Base-by-base conservation (phyloP, 2,329 filamentous ascomycete genomes). In the Alternaria rosae region DNA sequence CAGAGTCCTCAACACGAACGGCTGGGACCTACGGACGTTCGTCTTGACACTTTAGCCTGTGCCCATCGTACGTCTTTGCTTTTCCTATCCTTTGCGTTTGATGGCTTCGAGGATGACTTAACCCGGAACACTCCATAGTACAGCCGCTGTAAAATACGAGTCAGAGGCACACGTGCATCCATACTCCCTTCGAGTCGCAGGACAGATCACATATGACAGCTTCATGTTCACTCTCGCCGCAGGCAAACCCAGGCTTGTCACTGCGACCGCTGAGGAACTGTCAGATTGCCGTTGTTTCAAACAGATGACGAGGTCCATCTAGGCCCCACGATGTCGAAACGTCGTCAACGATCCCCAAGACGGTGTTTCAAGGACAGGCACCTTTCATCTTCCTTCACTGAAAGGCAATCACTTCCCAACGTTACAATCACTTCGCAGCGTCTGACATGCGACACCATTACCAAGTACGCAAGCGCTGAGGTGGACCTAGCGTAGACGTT, bases 241-340 rank as follows among this genome's bases (percentile, higher is more conserved):
- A 52, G 43, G 51, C 23, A 52, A 20, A 35, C 26, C 30, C 48
- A 20, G 26, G 59, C 35, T 21, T 48, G 21, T 43, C 54, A 58
- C 20, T 12, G 53, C 51, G 41, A 48, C 63, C 50, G 56, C 54
- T 57, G 54, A 54, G 23, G 54, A 63, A 26, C 61, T 66, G 58
- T 62, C 56, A 71, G 55, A 60, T 61, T 66, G 56, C 61, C 17
- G 57, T n/a, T 47, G 70, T 73, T 73, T 73, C 70, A 72, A 48
- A 64, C 66, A 69, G 55, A 71, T 70, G 61, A 71, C 57, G 52
- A 54, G 50, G 43, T 53, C 59, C 44, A 45, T 50, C 41, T 41
- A 32, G 38, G 67, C 45, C 62, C 61, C 61, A 63, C 53, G 58
- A 53, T 45, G 51, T 64, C 67, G 58, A 67, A 64, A 62, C 65